Evolutionary conservation across 2,329 filamentous ascomycete genomes (phyloP).

Genomic region (Lachnellula occidentalis): DNA sequence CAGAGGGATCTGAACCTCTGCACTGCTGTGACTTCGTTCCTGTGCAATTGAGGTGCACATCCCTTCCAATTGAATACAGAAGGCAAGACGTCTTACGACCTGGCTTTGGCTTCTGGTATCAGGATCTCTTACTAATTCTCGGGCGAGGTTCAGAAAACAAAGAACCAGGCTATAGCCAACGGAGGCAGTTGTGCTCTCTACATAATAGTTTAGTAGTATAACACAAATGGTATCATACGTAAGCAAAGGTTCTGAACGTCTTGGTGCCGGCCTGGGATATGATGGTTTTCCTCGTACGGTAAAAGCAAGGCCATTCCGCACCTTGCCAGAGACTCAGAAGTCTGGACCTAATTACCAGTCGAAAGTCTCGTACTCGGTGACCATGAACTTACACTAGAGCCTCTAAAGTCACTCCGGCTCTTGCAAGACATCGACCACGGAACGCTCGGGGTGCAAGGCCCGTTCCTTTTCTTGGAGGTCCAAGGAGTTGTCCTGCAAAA

Average conservation of each 20-base stretch:
- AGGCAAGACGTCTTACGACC: not conserved
- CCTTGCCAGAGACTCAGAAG: not conserved
- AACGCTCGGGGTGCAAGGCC: not conserved
- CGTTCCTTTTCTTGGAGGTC: not conserved
- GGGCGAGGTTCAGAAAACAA: not conserved
- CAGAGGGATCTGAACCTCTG: not conserved
- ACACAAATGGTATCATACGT: not conserved
- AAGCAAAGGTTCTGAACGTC: not conserved
- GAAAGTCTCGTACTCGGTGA: not conserved
- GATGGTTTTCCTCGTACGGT: not conserved
- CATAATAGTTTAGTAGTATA: not conserved
- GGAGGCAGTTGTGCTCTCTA: not conserved
- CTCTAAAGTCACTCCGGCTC: not conserved
- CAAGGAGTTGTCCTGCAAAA: not conserved
- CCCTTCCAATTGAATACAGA: not conserved
- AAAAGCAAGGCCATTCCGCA: slow-evolving; percentile 1
- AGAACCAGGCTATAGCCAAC: not conserved
- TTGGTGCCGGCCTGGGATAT: slow-evolving; percentile 3
- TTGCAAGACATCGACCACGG: not conserved
- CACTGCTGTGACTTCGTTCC: not conserved
- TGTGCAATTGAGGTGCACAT: not conserved
- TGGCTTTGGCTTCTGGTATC: not conserved
- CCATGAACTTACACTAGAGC: not conserved
- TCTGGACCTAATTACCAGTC: slow-evolving; percentile 2
- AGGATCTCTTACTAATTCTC: not conserved